Conservation (phyloP, 164 flowering plant genomes). For the Taxillus chinensis region DNA sequence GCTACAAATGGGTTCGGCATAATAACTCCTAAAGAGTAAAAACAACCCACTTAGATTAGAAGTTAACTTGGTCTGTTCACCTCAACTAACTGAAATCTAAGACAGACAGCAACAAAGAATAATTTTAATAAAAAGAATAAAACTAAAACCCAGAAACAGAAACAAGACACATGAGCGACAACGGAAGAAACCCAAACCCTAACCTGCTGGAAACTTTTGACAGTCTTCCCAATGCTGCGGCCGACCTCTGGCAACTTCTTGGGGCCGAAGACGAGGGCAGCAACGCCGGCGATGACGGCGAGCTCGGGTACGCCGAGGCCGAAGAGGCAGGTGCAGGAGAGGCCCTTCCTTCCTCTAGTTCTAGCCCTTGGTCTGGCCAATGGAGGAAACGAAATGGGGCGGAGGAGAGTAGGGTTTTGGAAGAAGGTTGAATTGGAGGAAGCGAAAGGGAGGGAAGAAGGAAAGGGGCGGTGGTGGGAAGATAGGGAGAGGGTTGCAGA, state of each 20-base stretch:
- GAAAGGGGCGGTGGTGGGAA: constrained; percentile 12
- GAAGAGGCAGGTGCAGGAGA: constrained; percentile 56
- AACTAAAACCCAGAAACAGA: constrained; percentile 2
- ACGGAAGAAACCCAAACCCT: not conserved
- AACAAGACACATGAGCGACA: too few relatives aligned
- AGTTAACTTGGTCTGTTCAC: too few relatives aligned
- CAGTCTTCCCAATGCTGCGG: constrained; percentile 74
- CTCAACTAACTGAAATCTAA: too few relatives aligned
- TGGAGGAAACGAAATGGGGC: not conserved
- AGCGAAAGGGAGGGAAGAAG: constrained; percentile 19
- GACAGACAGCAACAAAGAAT: too few relatives aligned
- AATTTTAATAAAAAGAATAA: too few relatives aligned
- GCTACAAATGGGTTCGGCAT: too few relatives aligned
- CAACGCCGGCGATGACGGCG: constrained; percentile 88
- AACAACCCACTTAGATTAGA: too few relatives aligned
- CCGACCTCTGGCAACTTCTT: constrained; percentile 90
- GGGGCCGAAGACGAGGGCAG: constrained; percentile 81
- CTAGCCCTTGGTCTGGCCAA: constrained; percentile 8
- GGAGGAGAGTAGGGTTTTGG: constrained; percentile 13
- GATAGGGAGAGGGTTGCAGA: constrained; percentile 15
- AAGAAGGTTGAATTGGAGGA: constrained; percentile 40
- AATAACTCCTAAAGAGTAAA: too few relatives aligned
- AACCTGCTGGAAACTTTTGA: constrained; percentile 95
- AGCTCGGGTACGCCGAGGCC: constrained; percentile 95
- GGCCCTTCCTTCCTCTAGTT: constrained; percentile 26